Conservation (phyloP, 169 alveolate genomes). For the Perkinsus olseni region DNA sequence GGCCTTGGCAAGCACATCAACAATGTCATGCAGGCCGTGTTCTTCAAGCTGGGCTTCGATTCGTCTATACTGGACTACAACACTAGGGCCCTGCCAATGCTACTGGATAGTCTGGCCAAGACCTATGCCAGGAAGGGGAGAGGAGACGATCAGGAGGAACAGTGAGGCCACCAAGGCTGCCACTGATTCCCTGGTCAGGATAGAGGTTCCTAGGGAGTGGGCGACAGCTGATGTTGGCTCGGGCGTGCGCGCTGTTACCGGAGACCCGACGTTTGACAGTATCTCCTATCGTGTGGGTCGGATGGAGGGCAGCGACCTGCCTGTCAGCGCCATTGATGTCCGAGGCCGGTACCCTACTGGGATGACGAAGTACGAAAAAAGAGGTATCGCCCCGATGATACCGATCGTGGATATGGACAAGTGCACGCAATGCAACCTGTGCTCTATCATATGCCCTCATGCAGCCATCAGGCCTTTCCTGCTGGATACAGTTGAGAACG, state of each 20-base stretch:
- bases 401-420: conserved; percentile 53
- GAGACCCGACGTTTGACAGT: neutral
- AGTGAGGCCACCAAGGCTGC: conserved; percentile 34
- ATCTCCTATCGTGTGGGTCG: neutral
- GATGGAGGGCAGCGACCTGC: conserved; percentile 18
- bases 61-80: conserved; percentile 37
- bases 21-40: conserved; percentile 36
- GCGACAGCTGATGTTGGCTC: conserved; percentile 23
- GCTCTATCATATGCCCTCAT: conserved; percentile 50
- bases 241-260: conserved; percentile 40
- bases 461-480: conserved; percentile 50
- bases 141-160: conserved; percentile 24
- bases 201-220: conserved; percentile 2
- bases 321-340: conserved; percentile 19
- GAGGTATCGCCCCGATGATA: conserved; percentile 42
- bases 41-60: conserved; percentile 28
- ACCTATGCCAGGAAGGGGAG: conserved; percentile 49
- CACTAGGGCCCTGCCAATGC: conserved; percentile 17
- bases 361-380: conserved; percentile 39
- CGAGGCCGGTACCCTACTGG: conserved; percentile 38
- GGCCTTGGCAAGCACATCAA: conserved; percentile 46
- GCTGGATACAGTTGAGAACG: conserved; percentile 29
- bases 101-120: conserved; percentile 16
- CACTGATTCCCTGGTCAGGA: conserved; percentile 16
- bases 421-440: conserved; percentile 50